Evolutionary conservation across 2,329 filamentous ascomycete genomes (phyloP).

Genomic region (Beauveria medogensis): DNA sequence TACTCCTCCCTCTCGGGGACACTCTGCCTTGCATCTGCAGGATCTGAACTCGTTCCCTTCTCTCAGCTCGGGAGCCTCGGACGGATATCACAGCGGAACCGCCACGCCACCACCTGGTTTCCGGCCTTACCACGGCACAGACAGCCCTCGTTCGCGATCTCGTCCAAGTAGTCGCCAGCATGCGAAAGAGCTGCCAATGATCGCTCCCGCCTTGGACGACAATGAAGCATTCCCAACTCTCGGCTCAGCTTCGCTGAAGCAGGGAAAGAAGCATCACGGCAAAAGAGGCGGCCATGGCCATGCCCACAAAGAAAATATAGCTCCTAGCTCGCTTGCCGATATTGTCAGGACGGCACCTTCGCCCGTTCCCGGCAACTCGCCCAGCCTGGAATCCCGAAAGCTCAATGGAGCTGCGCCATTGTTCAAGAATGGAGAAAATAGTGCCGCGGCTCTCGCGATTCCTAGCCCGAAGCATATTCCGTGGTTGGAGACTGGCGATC

Average conservation of each 20-base stretch:
- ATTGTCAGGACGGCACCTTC: constrained; percentile 93
- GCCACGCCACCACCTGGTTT: constrained; percentile 64
- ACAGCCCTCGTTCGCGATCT: constrained; percentile 65
- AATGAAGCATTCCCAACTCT: constrained; percentile 92
- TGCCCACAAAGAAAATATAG: constrained; percentile 56
- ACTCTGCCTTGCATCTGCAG: constrained; percentile 67
- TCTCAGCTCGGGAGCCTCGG: constrained; percentile 52
- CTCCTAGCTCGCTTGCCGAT: constrained; percentile 77
- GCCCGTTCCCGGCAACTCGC: constrained; percentile 52
- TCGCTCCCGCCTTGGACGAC: constrained; percentile 77
- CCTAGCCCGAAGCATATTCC: constrained; percentile 84
- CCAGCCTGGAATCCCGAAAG: constrained; percentile 53
- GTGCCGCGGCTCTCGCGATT: constrained; percentile 73
- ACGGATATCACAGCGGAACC: constrained; percentile 40
- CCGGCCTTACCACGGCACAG: constrained; percentile 51
- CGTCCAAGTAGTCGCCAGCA: constrained; percentile 74
- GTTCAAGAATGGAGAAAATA: constrained; percentile 65
- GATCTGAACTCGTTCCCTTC: constrained; percentile 82
- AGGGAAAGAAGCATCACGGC: constrained; percentile 84
- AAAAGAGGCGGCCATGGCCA: constrained; percentile 80
- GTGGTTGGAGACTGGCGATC: constrained; percentile 89
- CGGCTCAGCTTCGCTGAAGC: constrained; percentile 66
- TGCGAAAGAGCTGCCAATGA: constrained; percentile 49
- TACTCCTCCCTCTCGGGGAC: constrained; percentile 54
- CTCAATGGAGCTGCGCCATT: constrained; percentile 57